Evolutionary conservation across 208 protist species (phyloP), one percentile per base, ranked within the genome.

Genomic region (Eutreptiella sp.): DNA sequence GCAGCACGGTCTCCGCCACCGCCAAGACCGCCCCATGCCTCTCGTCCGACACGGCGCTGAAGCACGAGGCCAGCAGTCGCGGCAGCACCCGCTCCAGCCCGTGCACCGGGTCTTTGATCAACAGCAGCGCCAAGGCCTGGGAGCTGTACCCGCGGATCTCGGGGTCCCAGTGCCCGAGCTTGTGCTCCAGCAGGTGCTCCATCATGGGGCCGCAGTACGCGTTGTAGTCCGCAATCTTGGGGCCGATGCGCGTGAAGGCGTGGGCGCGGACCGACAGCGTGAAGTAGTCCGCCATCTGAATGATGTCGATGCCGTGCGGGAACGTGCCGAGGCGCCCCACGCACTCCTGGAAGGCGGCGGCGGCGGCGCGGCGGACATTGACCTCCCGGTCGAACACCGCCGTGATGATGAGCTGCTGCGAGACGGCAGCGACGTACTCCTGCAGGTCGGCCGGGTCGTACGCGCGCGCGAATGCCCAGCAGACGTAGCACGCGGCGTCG

Each of bases 401-500:
- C 0, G 82, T 79, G 3, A 89, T 74, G 33, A 94, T 70, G 36
- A 94, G 76, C 14, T 66, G 63, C 1, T 66, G 67, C 47, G 80
- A 82, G 16, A 96, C 72, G 33, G 66, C 39, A 29, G 77, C 63
- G 27, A 95, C 84, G 68, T 94, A 79, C 35, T 60, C 50, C 36
- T 72, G 59, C 31, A 98, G 76, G 47, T 95, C 79, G 0, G 46
- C 45, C 5, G 89, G 79, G 43, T 89, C 84, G 75, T 98, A 99
- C 4, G 94, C 92, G 45, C 96, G 83, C 4, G 94, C 96, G 27
- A 99, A 88, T 27, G 94, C 95, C 96, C 97, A 99, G 71, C 83
- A 93, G 0, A 95, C 82, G 76, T 97, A 99, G 68, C 94, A 98
- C 43, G 94, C 93, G 23, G 95, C 88, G 75, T 99, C 97, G 26